Conservation (phyloP, 2,329 filamentous ascomycete species). For the Botrytis cinerea region DNA sequence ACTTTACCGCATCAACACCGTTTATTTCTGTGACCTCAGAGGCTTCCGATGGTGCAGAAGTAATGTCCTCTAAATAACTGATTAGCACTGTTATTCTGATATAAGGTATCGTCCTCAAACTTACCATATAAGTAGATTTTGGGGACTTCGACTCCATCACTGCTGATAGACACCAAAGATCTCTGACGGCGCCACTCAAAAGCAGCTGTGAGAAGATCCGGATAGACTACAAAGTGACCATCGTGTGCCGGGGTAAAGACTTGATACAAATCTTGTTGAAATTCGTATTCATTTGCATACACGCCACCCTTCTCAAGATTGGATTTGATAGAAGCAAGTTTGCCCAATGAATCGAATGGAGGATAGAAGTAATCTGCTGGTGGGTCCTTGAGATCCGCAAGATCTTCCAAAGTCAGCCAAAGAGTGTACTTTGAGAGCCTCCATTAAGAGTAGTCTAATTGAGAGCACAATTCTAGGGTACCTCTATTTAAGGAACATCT, state of each 20-base stretch:
- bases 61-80: constrained; percentile 44
- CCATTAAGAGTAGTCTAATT: not conserved
- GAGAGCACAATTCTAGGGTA: not conserved
- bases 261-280: constrained; percentile 55
- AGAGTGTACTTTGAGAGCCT: not conserved
- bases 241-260: constrained; percentile 60
- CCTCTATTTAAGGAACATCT: not conserved
- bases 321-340: constrained; percentile 48
- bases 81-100: not conserved
- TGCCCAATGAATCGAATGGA: constrained; percentile 50
- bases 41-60: constrained; percentile 46
- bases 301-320: constrained; percentile 44
- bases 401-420: constrained; percentile 31
- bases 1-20: constrained; percentile 53
- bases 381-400: constrained; percentile 49
- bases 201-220: constrained; percentile 53
- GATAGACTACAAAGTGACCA: constrained; percentile 61
- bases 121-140: constrained; percentile 55
- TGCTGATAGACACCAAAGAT: constrained; percentile 60
- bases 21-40: constrained; percentile 58
- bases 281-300: constrained; percentile 56
- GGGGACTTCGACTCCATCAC: constrained; percentile 59
- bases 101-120: constrained; percentile 24
- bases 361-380: constrained; percentile 54
- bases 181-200: constrained; percentile 54